Evolutionary conservation across 352 stramenopile genomes (phyloP), one percentile per base, ranked within the genome.

Genomic region (Phytophthora hibernalis): DNA sequence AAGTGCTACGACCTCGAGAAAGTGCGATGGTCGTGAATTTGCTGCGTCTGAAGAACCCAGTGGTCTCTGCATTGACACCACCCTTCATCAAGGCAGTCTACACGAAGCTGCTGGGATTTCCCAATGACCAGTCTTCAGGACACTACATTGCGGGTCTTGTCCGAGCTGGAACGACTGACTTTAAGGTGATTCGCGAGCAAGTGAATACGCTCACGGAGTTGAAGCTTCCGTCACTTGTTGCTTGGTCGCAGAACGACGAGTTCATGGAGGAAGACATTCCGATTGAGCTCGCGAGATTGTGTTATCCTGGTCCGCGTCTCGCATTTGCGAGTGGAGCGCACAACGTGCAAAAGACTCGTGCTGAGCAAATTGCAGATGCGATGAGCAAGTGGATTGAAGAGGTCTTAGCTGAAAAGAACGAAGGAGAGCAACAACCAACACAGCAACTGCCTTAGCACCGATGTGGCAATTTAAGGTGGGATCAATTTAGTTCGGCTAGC

Each of bases 291-390:
- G 68, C 61, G 5, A 11, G 26, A 33, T 8, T 72, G 1, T 80
- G 79, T 16, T 61, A 76, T 52, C 37, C 56, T 50, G 74, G 76
- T 11, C 72, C 75, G 4, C 72, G 75, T 13, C 53, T 88, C 18
- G 72, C 57, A 12, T 88, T 86, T 53, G 37, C 40, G 24, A 65
- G 54, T 7, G 79, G 79, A 5, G 81, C 77, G 1, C 81, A 88
- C 68, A 90, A 90, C 53, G 72, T 88, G 35, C 81, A 90, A 48
- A 90, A 90, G 72, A 87, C 79, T 24, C 66, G 76, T 26, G 74
- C 76, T 0, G 70, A 82, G 1, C 30, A 64, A 26, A 49, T 84
- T 28, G 72, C 68, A 12, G 7, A 18, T 1, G 73, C 54, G 7
- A 53, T 82, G 20, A 56, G 16, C 0, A 31, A 60, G 16, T 84